Evolutionary conservation across 2,329 filamentous ascomycete species (phyloP), one percentile per base, ranked within the genome.

Genomic region (Plenodomus tracheiphilus): DNA sequence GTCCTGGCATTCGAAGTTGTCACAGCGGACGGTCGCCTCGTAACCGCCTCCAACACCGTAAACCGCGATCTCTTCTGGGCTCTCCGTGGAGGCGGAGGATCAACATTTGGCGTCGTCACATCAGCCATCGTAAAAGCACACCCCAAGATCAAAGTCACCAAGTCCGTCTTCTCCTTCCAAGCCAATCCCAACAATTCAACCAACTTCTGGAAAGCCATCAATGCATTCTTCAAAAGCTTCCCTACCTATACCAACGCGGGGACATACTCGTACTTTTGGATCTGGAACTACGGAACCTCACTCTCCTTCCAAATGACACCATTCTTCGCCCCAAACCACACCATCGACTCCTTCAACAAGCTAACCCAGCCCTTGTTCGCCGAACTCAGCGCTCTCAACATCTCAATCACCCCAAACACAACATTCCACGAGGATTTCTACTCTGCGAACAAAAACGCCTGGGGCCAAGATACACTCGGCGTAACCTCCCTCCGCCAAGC

Each of bases 401-500:
- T 67, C 54, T 32, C 67, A 43, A 46, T 48, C 16, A 46, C 43
- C 0, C 49, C 53, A 4, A 55, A 51, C 9, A 59, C 54, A 8
- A 53, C 47, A 0, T 43, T 46, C 4, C 39, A 58, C 35, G 49
- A 54, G 8, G 49, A 53, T 18, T 58, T 63, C 38, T 61, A 58
- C 28, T 44, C 50, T 2, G 58, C 59, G 2, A 58, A 61, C 44
- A 40, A 61, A 19, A 49, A 39, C 16, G 58, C 58, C 20, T 64
- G 57, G 35, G 59, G 56, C 22, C 49, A 51, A 13, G 47, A 54
- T 61, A 66, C 53, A 58, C 69, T 67, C 53, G 73, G 79, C 25
- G 46, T 47, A n/a, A 49, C 46, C 1, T 40, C 20, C 41, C 44
- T 49, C 19, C 46, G 46, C 19, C 46, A 49, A 45, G 46, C 46